Conservation (phyloP, 352 stramenopile genomes). For the Phytophthora hibernalis region DNA sequence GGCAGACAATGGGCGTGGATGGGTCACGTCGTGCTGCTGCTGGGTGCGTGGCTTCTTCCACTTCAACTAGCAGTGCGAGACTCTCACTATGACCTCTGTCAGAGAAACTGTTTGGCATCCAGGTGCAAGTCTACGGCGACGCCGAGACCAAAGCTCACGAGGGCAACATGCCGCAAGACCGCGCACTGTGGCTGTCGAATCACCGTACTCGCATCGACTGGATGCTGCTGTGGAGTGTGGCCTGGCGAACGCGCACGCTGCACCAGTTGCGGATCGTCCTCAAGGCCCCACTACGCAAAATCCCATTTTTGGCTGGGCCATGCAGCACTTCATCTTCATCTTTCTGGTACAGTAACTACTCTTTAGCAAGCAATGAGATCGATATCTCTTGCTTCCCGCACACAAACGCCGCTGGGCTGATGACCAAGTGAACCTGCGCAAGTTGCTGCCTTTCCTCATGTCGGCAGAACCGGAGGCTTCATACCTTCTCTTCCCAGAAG, state of each 20-base stretch:
- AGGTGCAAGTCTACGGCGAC: slow-evolving; percentile 68
- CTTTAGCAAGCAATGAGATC: not conserved
- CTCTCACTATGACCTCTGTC: slow-evolving; percentile 21
- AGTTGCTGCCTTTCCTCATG: slow-evolving; percentile 64
- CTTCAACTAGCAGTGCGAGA: slow-evolving; percentile 26
- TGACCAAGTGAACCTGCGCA: slow-evolving; percentile 60
- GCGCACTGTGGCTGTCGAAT: slow-evolving; percentile 79
- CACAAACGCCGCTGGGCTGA: slow-evolving; percentile 72
- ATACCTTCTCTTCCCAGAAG: slow-evolving; percentile 85
- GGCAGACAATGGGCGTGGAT: slow-evolving; percentile 84
- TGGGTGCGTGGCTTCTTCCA: slow-evolving; percentile 41
- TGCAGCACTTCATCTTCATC: slow-evolving; percentile 89
- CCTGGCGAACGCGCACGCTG: slow-evolving; percentile 58
- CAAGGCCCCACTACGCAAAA: slow-evolving; percentile 73
- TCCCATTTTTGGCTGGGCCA: slow-evolving; percentile 87
- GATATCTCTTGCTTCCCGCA: not conserved
- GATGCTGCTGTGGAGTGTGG: slow-evolving; percentile 85
- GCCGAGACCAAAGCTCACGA: slow-evolving; percentile 64
- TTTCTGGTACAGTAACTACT: slow-evolving; percentile 55
- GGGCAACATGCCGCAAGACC: slow-evolving; percentile 49
- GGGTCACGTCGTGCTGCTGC: slow-evolving; percentile 67
- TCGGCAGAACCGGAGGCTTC: slow-evolving; percentile 58
- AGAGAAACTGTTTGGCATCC: slow-evolving; percentile 72
- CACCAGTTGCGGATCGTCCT: slow-evolving; percentile 75
- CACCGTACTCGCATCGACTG: slow-evolving; percentile 88